phyloP scores from a whole-genome alignment of 1,284 basidiomycete genomes.

The Pterula multifida region DNA sequence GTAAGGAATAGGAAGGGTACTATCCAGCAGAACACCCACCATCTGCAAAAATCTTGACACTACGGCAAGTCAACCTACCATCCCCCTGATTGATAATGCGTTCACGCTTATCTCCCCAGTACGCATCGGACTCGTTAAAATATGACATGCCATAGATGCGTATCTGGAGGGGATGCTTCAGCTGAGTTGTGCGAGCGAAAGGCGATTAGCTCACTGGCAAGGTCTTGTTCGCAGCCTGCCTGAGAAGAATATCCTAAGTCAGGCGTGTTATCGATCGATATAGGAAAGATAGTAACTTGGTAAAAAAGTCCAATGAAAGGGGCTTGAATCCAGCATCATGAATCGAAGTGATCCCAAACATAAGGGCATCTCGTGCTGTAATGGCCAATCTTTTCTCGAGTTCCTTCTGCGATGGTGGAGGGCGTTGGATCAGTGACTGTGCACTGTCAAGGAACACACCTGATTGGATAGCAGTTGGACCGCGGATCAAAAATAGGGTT shows the following conservation, averaged over 20 bases:
- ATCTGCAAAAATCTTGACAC: slow-evolving; percentile 86
- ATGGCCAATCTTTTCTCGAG: slow-evolving; percentile 51
- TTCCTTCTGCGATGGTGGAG: slow-evolving; percentile 52
- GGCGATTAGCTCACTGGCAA: slow-evolving; percentile 45
- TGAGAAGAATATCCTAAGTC: slow-evolving; percentile 16
- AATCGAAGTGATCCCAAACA: slow-evolving; percentile 65
- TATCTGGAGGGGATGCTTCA: slow-evolving; percentile 28
- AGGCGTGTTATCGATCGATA: slow-evolving; percentile 7
- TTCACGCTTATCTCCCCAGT: slow-evolving; percentile 60
- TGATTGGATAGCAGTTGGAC: slow-evolving; percentile 15
- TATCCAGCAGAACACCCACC: slow-evolving; percentile 26
- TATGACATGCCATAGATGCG: slow-evolving; percentile 66
- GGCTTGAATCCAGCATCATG: slow-evolving; percentile 75
- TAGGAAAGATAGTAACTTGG: slow-evolving; percentile 30
- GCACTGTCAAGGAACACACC: slow-evolving; percentile 66
- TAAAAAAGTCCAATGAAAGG: slow-evolving; percentile 62
- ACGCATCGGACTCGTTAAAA: slow-evolving; percentile 58
- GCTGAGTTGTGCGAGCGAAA: slow-evolving; percentile 5
- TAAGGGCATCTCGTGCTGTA: slow-evolving; percentile 56
- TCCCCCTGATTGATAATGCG: slow-evolving; percentile 46
- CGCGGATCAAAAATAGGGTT: slow-evolving; percentile 1
- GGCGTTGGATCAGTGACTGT: slow-evolving; percentile 51
- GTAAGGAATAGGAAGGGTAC: slow-evolving; percentile 6
- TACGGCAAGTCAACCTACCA: slow-evolving; percentile 57
- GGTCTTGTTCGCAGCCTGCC: slow-evolving; percentile 44